Percentiles rank a stretch among this genome's conserved stretches.
Evolutionary conservation across 2,329 filamentous ascomycete genomes (phyloP).

Genomic region (Alternaria hordeiaustralica): DNA sequence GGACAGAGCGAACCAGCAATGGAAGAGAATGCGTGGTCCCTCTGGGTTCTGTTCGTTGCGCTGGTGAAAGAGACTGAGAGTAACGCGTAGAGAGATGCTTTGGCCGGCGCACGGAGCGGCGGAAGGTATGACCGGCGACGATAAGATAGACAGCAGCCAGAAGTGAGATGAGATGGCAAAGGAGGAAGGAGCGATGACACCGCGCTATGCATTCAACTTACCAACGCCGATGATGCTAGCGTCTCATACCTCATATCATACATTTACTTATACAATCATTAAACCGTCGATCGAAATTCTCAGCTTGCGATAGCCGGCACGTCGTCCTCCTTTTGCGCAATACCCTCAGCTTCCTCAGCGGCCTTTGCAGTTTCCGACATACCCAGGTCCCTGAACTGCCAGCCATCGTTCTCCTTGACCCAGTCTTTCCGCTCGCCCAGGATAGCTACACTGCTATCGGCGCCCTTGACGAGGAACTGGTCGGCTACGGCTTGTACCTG

Average conservation of each 20-base stretch:
- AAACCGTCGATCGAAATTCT: not conserved
- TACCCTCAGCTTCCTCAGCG: constrained; percentile 26
- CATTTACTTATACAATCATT: constrained; percentile 19
- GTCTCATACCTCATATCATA: constrained; percentile 15
- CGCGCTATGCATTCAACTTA: constrained; percentile 22
- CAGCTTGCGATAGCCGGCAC: constrained; percentile 17
- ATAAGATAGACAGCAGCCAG: not conserved
- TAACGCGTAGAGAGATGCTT: not conserved
- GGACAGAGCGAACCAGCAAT: constrained; percentile 33
- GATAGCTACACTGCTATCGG: constrained; percentile 72
- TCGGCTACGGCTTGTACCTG: constrained; percentile 84
- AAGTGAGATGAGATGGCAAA: not conserved
- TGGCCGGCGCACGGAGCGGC: not conserved
- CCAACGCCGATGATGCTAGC: constrained; percentile 19
- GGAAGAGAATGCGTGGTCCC: constrained; percentile 22
- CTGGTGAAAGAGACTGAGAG: constrained; percentile 21
- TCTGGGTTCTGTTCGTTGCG: constrained; percentile 41
- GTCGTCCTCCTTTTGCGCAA: constrained; percentile 25
- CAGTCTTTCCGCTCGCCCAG: constrained; percentile 85
- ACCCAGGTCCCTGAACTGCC: constrained; percentile 77
- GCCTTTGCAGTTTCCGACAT: constrained; percentile 53
- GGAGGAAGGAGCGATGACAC: constrained; percentile 5
- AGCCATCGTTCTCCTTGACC: constrained; percentile 67
- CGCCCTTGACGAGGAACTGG: constrained; percentile 75
- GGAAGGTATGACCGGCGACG: not conserved